Conservation (phyloP, 2,329 filamentous ascomycete species). For the Plectosphaerella cucumerina region DNA sequence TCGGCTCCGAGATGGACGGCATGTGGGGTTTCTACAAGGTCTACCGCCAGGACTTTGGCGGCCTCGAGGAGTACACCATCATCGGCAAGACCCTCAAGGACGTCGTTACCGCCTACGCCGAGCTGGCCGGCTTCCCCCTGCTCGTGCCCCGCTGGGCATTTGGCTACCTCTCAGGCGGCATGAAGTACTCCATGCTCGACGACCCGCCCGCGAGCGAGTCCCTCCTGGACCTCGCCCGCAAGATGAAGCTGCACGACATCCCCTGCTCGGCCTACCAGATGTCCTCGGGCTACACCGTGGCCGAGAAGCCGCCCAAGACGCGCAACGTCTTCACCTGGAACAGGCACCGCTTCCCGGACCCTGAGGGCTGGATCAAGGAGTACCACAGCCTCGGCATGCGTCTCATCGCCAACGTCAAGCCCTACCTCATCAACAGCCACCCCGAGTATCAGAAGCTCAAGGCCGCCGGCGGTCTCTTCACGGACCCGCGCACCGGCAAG, state of each 20-base stretch:
- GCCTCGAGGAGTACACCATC: slow-evolving; percentile 67
- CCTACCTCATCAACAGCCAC: slow-evolving; percentile 64
- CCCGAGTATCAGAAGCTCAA: slow-evolving; percentile 61
- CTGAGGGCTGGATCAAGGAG: slow-evolving; percentile 56
- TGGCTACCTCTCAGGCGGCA: slow-evolving; percentile 65
- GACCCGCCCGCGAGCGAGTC: slow-evolving; percentile 50
- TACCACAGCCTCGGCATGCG: slow-evolving; percentile 63
- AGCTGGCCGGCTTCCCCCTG: slow-evolving; percentile 63
- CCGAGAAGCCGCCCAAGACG: slow-evolving; percentile 63
- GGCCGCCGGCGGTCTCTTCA: slow-evolving; percentile 59
- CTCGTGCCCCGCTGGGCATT: slow-evolving; percentile 69
- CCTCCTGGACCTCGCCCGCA: slow-evolving; percentile 56
- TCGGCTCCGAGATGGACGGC: slow-evolving; percentile 71
- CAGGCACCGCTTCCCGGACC: slow-evolving; percentile 63
- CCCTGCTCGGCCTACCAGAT: slow-evolving; percentile 70
- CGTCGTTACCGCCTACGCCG: slow-evolving; percentile 61
- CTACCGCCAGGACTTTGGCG: slow-evolving; percentile 68
- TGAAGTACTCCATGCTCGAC: slow-evolving; percentile 49
- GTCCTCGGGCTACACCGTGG: slow-evolving; percentile 68
- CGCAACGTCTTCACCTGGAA: slow-evolving; percentile 73
- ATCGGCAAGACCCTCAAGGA: slow-evolving; percentile 63
- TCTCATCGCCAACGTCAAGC: slow-evolving; percentile 69
- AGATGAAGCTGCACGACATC: slow-evolving; percentile 61
- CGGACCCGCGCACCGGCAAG: slow-evolving; percentile 46
- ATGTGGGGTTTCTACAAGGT: slow-evolving; percentile 74